Evolutionary conservation across 2,329 filamentous ascomycete species (phyloP), one percentile per base, ranked within the genome.

Genomic region (Cryphonectria naterciae): DNA sequence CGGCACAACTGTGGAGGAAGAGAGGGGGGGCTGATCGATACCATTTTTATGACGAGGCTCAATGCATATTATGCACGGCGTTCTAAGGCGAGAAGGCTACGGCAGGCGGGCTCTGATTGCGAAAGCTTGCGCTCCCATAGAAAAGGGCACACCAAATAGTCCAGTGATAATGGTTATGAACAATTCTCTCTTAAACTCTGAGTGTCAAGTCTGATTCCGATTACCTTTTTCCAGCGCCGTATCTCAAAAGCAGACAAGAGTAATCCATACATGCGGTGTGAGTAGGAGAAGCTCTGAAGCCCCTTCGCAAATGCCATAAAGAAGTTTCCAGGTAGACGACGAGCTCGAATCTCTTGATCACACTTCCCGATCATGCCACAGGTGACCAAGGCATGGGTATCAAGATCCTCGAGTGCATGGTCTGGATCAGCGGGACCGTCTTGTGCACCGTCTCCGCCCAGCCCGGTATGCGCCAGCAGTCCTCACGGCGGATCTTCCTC

Each of bases 371-470:
- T 80, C 86, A 97, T 74, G 92, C 91, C 72, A 98, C 94, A 4
- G 96, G 95, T 73, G 94, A 97, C 96, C 96, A 99, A 11, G 94
- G 93, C 92, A 98, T 95, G 17, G 96, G 94, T 73, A 98, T 91
- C 79, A 99, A 81, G 77, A 99, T 94, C 77, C 93, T 88, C 79
- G 94, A 97, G 88, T 96, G 94, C 96, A 99, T 99, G 71, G 86
- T 91, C 84, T 98, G 95, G 77, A 99, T 99, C 74, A 99, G 87
- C 43, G 96, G 96, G 63, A 99, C 96, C 1, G 96, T 99, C 88
- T 97, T 98, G 86, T 99, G 96, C 52, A 98, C 96, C 35, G 95
- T 98, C 78, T 98, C 93, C 67, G 93, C 94, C 96, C 96, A 99
- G 62, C 96, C 96, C 79, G 97, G 93, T 56, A 97, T 89, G 74